These are phyloP conservation scores for Pleodorina starrii DNA, from an alignment of 139 green algal genomes.

Conservation along the genomic window DNA sequence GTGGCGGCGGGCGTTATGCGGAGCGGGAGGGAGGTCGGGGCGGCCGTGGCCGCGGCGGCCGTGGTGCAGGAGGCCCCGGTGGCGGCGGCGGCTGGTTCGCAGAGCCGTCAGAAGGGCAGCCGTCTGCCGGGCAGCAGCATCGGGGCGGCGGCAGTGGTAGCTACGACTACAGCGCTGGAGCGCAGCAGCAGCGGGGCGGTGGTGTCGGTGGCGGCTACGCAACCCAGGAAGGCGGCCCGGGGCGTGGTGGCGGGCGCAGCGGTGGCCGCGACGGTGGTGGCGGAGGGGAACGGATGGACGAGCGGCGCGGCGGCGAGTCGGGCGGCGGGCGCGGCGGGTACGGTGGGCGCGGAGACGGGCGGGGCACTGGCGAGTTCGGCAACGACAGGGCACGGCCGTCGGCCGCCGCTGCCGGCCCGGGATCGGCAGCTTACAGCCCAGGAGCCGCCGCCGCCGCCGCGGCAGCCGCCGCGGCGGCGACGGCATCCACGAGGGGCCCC, in stretches of 20 bases:
- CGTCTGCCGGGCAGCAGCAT: too few species aligned
- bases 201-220: neutral
- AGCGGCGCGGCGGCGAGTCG: neutral
- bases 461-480: neutral
- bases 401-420: neutral
- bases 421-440: neutral
- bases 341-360: neutral
- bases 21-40: neutral
- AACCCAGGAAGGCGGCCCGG: neutral
- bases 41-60: neutral
- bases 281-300: neutral
- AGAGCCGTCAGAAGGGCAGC: neutral
- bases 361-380: neutral
- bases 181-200: too few species aligned
- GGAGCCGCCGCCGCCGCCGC: neutral
- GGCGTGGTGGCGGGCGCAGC: neutral
- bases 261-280: neutral
- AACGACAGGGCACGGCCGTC: neutral
- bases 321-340: neutral
- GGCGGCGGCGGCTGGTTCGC: neutral
- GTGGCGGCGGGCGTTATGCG: neutral
- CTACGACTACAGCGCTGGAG: too few species aligned
- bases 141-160: too few species aligned
- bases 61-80: neutral
- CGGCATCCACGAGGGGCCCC: neutral